Conservation (phyloP, 768 basidiomycete species). For the Fomitopsis pulvina region DNA sequence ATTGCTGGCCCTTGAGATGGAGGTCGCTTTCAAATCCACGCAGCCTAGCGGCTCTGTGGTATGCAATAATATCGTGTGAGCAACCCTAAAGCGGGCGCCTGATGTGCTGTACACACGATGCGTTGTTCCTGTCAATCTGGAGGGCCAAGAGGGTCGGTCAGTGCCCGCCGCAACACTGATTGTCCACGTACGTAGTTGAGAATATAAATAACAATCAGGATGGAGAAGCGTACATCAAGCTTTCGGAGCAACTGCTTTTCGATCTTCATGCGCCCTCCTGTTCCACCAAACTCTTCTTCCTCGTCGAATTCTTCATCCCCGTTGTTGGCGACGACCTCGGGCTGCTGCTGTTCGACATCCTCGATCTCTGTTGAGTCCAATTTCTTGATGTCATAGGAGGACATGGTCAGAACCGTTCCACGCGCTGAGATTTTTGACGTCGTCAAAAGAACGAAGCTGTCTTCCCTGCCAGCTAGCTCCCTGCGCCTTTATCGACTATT, state of each 20-base stretch:
- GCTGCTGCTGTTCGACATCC: not conserved
- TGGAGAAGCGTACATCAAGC: constrained; percentile 36
- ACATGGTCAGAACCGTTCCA: too few species aligned
- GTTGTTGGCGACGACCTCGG: not conserved
- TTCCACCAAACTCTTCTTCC: constrained; percentile 32
- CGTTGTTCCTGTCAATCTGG: constrained; percentile 70
- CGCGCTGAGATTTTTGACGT: not conserved
- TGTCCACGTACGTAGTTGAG: constrained; percentile 36
- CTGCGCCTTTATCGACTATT: not conserved
- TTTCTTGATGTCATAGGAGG: not conserved
- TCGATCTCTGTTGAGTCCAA: not conserved
- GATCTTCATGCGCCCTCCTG: constrained; percentile 29
- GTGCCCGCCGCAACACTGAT: not conserved
- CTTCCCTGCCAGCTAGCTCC: not conserved
- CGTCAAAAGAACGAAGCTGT: not conserved
- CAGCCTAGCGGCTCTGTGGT: constrained; percentile 58
- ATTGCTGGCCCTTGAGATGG: constrained; percentile 51
- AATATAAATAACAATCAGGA: constrained; percentile 40
- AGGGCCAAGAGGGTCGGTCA: not conserved
- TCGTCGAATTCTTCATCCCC: constrained; percentile 10
- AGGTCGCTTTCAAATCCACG: constrained; percentile 69
- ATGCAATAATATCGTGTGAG: not conserved
- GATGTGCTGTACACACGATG: constrained; percentile 34
- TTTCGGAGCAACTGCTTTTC: constrained; percentile 39
- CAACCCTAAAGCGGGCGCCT: not conserved